Evolutionary conservation across 2,329 filamentous ascomycete species (phyloP).

Genomic region (Aspergillus sp.): DNA sequence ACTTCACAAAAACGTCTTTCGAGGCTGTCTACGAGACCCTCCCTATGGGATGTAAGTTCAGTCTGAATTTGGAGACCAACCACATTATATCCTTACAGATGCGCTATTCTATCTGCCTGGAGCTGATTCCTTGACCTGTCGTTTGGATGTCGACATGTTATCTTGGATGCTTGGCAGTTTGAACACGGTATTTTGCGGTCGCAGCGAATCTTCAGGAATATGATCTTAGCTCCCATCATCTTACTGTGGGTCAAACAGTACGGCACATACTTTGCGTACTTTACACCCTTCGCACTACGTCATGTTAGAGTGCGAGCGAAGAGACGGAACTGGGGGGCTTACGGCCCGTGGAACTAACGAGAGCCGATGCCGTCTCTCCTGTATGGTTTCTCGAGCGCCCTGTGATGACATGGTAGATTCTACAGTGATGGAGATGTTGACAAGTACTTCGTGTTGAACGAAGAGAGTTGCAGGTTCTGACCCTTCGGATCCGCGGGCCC

Average conservation of each 20-base stretch:
- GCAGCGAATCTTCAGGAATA: not conserved
- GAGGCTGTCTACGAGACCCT: conserved; percentile 3
- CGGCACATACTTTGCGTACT: conserved; percentile 5
- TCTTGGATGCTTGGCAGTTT: conserved; percentile 4
- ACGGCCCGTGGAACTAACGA: conserved; percentile 1
- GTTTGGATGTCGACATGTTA: conserved; percentile 6
- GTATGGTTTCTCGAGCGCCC: conserved; percentile 1
- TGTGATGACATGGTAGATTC: not conserved
- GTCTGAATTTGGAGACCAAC: too few relatives aligned
- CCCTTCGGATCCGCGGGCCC: not conserved
- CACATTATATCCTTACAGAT: not conserved
- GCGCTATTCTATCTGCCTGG: conserved; percentile 3
- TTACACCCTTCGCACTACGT: conserved; percentile 8
- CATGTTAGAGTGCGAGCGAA: not conserved
- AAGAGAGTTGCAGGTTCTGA: too few relatives aligned
- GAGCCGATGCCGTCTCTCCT: conserved; percentile 2
- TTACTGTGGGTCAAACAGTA: not conserved
- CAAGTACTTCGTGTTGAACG: not conserved
- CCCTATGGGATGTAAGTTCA: not conserved
- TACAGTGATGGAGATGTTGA: not conserved
- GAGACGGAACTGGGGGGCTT: not conserved
- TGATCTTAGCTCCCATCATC: not conserved
- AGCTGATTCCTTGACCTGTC: not conserved
- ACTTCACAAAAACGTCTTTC: not conserved
- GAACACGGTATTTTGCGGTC: conserved; percentile 6